phyloP scores from a whole-genome alignment of 805 yeast species.

The Nakazawaea molendinolei region DNA sequence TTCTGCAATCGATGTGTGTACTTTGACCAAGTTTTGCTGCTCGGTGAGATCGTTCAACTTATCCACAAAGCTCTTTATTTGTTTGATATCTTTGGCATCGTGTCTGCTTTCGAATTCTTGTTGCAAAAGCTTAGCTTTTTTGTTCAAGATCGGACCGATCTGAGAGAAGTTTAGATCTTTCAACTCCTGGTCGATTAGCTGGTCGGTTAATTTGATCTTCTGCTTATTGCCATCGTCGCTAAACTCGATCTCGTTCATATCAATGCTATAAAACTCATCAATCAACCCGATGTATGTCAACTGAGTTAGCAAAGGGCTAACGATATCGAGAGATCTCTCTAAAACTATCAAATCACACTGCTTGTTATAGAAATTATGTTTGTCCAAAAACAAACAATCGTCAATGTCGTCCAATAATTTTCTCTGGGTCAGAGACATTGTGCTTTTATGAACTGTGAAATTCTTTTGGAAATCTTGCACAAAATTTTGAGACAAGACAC shows the following conservation, averaged over 20 bases:
- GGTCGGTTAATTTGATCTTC: conserved; percentile 26
- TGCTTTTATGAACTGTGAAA: conserved; percentile 21
- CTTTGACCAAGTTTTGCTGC: conserved; percentile 60
- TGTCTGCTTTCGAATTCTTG: conserved; percentile 57
- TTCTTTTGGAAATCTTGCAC: conserved; percentile 33
- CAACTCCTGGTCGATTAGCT: conserved; percentile 40
- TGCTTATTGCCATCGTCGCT: conserved; percentile 12
- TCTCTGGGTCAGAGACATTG: conserved; percentile 30
- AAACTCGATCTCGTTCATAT: conserved; percentile 28
- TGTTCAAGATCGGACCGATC: conserved; percentile 68
- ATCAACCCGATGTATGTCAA: conserved; percentile 77
- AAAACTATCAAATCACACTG: conserved; percentile 70
- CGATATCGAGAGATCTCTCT: conserved; percentile 71
- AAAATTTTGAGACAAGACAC: conserved; percentile 45
- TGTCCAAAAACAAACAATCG: conserved; percentile 26
- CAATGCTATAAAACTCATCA: conserved; percentile 60
- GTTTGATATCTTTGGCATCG: conserved; percentile 48
- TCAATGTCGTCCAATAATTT: conserved; percentile 25
- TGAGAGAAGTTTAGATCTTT: conserved; percentile 70
- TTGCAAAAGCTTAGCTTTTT: conserved; percentile 65
- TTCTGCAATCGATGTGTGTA: conserved; percentile 74
- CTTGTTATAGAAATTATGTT: conserved; percentile 26
- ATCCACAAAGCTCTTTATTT: conserved; percentile 67
- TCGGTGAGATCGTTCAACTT: conserved; percentile 60
- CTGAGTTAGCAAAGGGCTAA: conserved; percentile 69